Conservation (phyloP, 2,329 filamentous ascomycete genomes). For the Chrysoporthe cubensis region DNA sequence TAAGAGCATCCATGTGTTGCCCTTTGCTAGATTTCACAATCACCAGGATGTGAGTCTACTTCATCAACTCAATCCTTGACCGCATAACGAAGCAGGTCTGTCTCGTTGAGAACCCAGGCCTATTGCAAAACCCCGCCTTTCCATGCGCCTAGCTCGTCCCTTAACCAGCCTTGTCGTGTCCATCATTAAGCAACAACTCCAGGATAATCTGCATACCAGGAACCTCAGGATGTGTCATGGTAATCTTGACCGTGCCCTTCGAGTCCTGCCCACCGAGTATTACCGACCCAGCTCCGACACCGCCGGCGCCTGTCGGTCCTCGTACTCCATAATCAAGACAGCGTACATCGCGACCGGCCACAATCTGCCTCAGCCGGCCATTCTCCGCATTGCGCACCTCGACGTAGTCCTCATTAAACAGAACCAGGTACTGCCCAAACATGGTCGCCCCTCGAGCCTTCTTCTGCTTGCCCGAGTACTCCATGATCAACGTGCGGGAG, state of each 20-base stretch:
- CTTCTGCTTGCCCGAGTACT: constrained; percentile 89
- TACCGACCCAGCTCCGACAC: constrained; percentile 28
- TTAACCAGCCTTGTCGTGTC: constrained; percentile 57
- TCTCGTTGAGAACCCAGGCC: neutral
- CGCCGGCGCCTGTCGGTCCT: constrained; percentile 57
- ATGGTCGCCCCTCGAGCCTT: constrained; percentile 83
- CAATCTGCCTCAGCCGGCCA: constrained; percentile 89
- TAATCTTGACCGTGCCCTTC: constrained; percentile 85
- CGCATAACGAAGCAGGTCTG: neutral
- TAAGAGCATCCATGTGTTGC: neutral
- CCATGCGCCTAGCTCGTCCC: neutral
- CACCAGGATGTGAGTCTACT: neutral
- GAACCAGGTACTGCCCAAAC: constrained; percentile 86
- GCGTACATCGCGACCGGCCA: constrained; percentile 86
- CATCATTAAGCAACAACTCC: constrained; percentile 91
- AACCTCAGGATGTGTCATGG: constrained; percentile 90
- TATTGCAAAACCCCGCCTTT: neutral
- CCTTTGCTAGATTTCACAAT: neutral
- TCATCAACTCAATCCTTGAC: neutral
- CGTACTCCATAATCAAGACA: constrained; percentile 84
- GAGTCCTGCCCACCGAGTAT: constrained; percentile 44
- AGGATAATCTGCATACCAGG: constrained; percentile 85
- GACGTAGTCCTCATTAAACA: constrained; percentile 96
- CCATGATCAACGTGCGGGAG: constrained; percentile 92
- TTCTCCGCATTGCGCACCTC: constrained; percentile 98